Evolutionary conservation across 176 grass and related monocot genomes (phyloP).

Genomic region (Oryza nivara): DNA sequence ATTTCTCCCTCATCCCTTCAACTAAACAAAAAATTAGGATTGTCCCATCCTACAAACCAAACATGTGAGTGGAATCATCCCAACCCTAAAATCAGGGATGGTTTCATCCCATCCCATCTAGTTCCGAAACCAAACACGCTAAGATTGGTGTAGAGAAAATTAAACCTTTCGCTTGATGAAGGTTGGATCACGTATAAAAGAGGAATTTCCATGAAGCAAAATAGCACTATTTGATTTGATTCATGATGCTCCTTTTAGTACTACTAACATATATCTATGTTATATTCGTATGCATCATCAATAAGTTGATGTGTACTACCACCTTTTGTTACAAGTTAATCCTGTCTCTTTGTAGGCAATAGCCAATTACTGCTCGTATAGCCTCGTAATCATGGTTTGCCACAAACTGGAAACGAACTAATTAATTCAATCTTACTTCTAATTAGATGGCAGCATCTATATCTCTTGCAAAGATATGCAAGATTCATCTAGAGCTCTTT

Average conservation of each 20-base stretch:
- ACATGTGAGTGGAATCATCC: no score
- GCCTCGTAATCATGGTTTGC: background rate
- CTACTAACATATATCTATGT: background rate
- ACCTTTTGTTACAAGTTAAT: background rate
- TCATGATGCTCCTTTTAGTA: background rate
- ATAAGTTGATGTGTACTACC: background rate
- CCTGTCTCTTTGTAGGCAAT: background rate
- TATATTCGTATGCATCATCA: background rate
- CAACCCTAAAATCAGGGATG: no score
- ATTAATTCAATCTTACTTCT: background rate
- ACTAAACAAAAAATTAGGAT: no score
- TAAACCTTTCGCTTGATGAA: background rate
- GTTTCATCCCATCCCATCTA: no score
- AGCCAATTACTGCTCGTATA: constrained; percentile 7
- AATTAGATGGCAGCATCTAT: background rate
- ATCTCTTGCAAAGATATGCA: background rate
- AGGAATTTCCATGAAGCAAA: background rate
- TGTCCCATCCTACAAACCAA: no score
- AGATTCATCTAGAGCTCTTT: background rate
- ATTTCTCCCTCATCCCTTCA: no score
- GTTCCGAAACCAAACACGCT: no score
- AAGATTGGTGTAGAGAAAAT: background rate
- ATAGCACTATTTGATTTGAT: background rate
- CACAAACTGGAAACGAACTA: background rate
- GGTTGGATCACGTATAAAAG: background rate